Evolutionary conservation across 1,284 basidiomycete species (phyloP), one percentile per base, ranked within the genome.

Genomic region (Albatrellus sp.): DNA sequence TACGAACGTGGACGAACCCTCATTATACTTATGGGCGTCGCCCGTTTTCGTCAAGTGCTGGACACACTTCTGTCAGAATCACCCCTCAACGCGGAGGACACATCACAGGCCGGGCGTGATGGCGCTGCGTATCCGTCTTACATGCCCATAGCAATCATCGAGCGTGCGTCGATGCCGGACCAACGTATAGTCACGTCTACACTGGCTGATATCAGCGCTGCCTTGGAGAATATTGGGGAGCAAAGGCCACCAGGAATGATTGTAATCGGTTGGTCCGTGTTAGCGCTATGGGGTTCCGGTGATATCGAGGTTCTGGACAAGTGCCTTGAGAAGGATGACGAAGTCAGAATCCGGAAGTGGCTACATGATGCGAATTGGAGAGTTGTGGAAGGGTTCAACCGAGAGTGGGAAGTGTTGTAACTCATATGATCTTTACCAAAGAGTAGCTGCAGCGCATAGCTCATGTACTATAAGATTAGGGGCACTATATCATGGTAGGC

Each of bases 181-280:
- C 94, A 98, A 61, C 69, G 94, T 5, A 78, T 90, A 1, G 72
- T 97, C 14, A 74, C 73, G 13, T 86, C 84, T 5, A 97, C 92
- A 0, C 61, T 98, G 38, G 70, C 68, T 42, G 69, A 81, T 48
- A 79, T 98, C 34, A 74, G 74, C 5, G 64, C 64, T 11, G 90
- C 87, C 0, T 59, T 98, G 55, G 80, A 84, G 48, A 74, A 72
- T 44, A 65, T 70, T 5, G 89, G 90, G 4, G 88, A 92, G 54
- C 91, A 97, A 60, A 66, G 93, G 20, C 92, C 93, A 5, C 94
- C 94, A 0, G 93, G 91, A 2, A 93, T 98, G 86, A 85, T 98
- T 57, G 72, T 97, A 19, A 74, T 98, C 48, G 93, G 94, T 0
- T 98, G 93, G 93, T 73, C 83, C n/a, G 78, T 82, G 9, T 54